phyloP scores from a whole-genome alignment of 768 basidiomycete species.

The Phanerodontia chrysosporium region DNA sequence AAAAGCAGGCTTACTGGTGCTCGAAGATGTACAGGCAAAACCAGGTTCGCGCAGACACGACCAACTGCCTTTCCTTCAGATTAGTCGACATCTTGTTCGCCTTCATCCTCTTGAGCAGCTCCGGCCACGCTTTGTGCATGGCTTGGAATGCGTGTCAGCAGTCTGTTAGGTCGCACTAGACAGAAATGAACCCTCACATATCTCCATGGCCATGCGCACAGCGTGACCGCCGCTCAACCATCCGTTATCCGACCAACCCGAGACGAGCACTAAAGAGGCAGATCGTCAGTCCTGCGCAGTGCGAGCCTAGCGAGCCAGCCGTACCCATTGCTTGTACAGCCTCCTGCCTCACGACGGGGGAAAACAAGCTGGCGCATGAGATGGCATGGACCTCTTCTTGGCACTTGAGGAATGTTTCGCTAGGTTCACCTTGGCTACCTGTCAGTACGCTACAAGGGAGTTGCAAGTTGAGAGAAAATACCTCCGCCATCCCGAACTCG shows the following conservation, averaged over 20 bases:
- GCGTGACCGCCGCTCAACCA: constrained; percentile 95
- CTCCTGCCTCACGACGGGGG: constrained; percentile 79
- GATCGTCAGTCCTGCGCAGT: constrained; percentile 2
- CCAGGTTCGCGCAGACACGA: constrained; percentile 84
- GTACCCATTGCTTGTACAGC: constrained; percentile 92
- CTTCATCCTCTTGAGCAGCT: constrained; percentile 74
- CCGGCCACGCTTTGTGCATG: constrained; percentile 90
- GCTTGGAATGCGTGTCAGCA: constrained; percentile 38
- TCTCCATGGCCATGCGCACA: constrained; percentile 94
- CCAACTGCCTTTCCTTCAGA: constrained; percentile 69
- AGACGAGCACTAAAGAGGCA: constrained; percentile 62
- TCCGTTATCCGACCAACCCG: constrained; percentile 95
- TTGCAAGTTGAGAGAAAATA: constrained; percentile 28
- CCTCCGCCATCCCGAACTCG: constrained; percentile 89
- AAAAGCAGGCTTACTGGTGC: constrained; percentile 65
- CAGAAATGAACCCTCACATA: constrained; percentile 56
- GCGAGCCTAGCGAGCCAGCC: constrained; percentile 20
- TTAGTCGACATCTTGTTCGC: constrained; percentile 51
- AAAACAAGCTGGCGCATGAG: constrained; percentile 82
- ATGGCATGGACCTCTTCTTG: constrained; percentile 84
- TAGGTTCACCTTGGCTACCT: constrained; percentile 43
- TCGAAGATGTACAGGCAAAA: constrained; percentile 93
- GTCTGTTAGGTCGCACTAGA: too few species aligned
- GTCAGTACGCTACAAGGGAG: not conserved
- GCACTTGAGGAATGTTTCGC: constrained; percentile 68